Evolutionary conservation across 2,329 filamentous ascomycete genomes (phyloP), one percentile per base, ranked within the genome.

Genomic region (Diatrype stigma): DNA sequence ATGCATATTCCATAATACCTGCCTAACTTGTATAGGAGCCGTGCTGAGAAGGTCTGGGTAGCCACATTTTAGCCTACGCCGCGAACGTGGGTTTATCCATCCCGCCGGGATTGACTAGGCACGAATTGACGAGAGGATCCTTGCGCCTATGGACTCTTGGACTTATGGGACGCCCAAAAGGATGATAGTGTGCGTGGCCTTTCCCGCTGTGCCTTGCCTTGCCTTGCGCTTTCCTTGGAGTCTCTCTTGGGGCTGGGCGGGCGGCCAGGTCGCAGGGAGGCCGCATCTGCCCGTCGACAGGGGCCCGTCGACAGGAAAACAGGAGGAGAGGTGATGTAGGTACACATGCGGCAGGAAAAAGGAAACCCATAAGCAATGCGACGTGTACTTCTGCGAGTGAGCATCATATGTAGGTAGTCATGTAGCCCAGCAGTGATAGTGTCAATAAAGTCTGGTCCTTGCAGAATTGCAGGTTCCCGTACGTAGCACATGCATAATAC

Each of bases 401-500:
- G n/a, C n/a, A n/a, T n/a, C n/a, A n/a, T n/a, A n/a, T n/a, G n/a
- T 30, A 30, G 26, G 5, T 30, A 30, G 26, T 30, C 10, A 30
- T 30, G 26, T 30, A 30, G 26, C 6, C 10, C 21, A 44, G 40
- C 12, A 44, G 16, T 26, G 22, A 44, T 51, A 56, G 55, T 56
- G 54, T 56, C 55, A 59, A 57, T 56, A 59, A 62, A 56, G 51
- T 52, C 57, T 58, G 60, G 55, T 56, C 56, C 56, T 57, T 58
- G 58, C 54, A 59, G 58, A 55, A 58, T 53, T 53, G 48, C 52
- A 58, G 53, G 47, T 51, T 55, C 46, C 55, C 54, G 52, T 56
- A 58, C 54, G 52, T 56, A 58, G 56, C 55, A 62, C 56, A 55
- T 60, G 60, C 59, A 63, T 59, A 44, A 48, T 51, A 59, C 52